phyloP scores from a whole-genome alignment of 192 early-diverging fungal genomes.

The Kickxella alabastrina region DNA sequence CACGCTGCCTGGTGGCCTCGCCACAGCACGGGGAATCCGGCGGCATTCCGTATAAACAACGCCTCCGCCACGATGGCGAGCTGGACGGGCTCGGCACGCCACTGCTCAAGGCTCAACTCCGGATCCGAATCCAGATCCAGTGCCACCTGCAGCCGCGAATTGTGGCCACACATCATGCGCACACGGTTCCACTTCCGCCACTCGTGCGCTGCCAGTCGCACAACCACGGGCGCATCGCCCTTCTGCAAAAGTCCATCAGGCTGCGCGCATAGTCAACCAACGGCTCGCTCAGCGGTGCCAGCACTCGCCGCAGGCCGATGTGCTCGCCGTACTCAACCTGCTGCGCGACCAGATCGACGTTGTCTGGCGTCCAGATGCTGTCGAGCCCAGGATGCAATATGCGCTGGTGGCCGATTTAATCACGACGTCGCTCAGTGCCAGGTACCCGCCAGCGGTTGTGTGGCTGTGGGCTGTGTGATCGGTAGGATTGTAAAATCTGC shows the following conservation, averaged over 20 bases:
- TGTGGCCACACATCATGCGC: slow-evolving; percentile 66
- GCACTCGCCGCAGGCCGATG: slow-evolving; percentile 21
- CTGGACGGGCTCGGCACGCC: slow-evolving; percentile 88
- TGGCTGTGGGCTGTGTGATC: slow-evolving; percentile 1
- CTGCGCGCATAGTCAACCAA: not conserved
- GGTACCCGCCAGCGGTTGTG: slow-evolving; percentile 12
- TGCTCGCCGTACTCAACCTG: slow-evolving; percentile 25
- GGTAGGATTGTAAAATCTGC: slow-evolving; percentile 38
- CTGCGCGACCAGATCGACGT: slow-evolving; percentile 4
- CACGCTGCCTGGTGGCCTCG: slow-evolving; percentile 66
- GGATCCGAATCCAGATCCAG: slow-evolving; percentile 59
- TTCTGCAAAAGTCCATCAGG: not conserved
- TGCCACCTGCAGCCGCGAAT: slow-evolving; percentile 54
- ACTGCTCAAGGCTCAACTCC: slow-evolving; percentile 51
- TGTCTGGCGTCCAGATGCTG: not conserved
- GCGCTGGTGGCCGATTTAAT: slow-evolving; percentile 21
- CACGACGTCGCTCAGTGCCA: slow-evolving; percentile 20
- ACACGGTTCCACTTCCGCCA: slow-evolving; percentile 84
- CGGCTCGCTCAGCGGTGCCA: slow-evolving; percentile 19
- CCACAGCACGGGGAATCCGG: slow-evolving; percentile 84
- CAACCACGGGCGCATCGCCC: slow-evolving; percentile 24
- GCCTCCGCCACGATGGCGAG: slow-evolving; percentile 66
- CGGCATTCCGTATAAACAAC: slow-evolving; percentile 73
- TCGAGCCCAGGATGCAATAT: slow-evolving; percentile 33
- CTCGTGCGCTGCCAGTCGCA: slow-evolving; percentile 48